Evolutionary conservation across 2,329 filamentous ascomycete genomes (phyloP), one percentile per base, ranked within the genome.

Genomic region (Diplodia sapinea): DNA sequence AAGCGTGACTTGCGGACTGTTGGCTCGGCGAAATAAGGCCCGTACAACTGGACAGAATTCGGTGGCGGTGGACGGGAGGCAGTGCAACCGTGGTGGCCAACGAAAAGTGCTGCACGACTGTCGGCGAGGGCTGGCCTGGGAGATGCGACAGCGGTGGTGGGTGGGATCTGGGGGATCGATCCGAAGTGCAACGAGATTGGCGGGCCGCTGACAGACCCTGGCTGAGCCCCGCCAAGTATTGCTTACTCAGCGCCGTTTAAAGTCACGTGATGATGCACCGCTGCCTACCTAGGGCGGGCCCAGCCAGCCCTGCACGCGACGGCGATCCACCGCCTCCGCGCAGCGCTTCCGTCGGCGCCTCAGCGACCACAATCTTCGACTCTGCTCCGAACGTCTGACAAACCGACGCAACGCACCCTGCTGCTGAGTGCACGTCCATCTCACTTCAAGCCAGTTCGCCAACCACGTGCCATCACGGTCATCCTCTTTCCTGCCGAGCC

Each of bases 101-200:
- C 43, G 43, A 47, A n/a, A 36, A 20, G 29, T n/a, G 23, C 26
- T 31, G 40, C 8, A 26, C 8, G 3, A 49, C 20, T 11, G 47
- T 6, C 51, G 13, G 26, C n/a, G 26, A 11, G 40, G 36, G 8
- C 7, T 17, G 50, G 17, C 36, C 23, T 26, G 23, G 17, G 8
- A 54, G 50, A 38, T 31, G 40, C 40, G 40, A 33, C 13, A 33
- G 51, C 31, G 64, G n/a, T 51, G 40, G 17, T 62, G 17, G 63
- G 55, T 55, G 40, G 12, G 17, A 66, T 57, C 40, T 40, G 52
- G 64, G 51, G 52, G 64, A 66, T 66, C 43, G 64, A 57, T 66
- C 43, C 33, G 40, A 49, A 29, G 54, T 57, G 64, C 38, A 23
- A 49, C 64, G 26, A 57, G 64, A 66, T 66, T 66, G 64, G 54